These are phyloP conservation scores for Scutellaria barbata DNA, from an alignment of 257 asterid species.

Conservation along the genomic window DNA sequence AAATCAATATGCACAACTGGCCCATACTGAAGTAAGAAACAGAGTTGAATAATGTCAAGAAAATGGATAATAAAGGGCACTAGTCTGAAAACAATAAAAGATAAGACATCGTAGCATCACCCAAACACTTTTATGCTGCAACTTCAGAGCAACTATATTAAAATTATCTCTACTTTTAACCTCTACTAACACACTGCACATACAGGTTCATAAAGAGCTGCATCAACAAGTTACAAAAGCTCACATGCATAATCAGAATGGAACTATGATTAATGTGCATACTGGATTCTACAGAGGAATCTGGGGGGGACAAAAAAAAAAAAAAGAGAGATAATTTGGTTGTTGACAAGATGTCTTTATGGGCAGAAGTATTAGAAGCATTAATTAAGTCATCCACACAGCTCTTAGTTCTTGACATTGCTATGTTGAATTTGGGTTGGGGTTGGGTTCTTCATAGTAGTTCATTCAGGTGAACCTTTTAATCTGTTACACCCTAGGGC, in stretches of 20 bases:
- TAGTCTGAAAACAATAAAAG: background rate
- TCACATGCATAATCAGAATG: background rate
- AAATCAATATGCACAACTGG: constrained; percentile 85
- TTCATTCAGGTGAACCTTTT: too few species aligned
- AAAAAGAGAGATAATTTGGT: background rate
- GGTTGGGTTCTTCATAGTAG: too few species aligned
- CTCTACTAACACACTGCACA: background rate
- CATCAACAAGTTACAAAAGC: background rate
- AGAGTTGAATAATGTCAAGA: constrained; percentile 25
- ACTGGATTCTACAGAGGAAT: too few species aligned
- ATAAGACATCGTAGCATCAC: background rate
- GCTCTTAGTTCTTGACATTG: background rate
- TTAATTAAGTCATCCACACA: background rate
- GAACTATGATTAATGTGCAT: too few species aligned
- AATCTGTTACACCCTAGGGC: too few species aligned
- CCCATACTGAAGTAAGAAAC: constrained; percentile 72
- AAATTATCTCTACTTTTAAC: background rate
- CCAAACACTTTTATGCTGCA: background rate
- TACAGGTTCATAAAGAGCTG: background rate
- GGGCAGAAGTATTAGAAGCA: background rate
- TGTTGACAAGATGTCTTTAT: background rate
- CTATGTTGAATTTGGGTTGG: too few species aligned
- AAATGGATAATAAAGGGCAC: background rate
- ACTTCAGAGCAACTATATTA: background rate
- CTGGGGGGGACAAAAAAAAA: too few species aligned